phyloP scores from a whole-genome alignment of 73 alveolate genomes.

The Tetrahymena thermophila region DNA sequence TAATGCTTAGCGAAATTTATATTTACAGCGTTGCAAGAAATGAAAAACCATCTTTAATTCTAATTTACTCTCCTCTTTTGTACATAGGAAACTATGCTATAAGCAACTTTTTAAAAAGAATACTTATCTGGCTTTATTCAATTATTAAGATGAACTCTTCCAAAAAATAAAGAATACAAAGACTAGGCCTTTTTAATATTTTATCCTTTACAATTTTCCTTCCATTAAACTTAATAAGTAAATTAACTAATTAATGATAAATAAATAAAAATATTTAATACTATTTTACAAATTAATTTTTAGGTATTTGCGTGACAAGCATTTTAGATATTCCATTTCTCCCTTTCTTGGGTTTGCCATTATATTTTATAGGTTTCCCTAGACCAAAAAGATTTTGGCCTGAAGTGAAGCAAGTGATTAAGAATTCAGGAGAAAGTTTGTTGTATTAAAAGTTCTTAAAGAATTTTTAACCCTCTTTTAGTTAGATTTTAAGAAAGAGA shows the following conservation, averaged over 20 bases:
- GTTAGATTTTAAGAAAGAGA: neutral
- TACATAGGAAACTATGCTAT: neutral
- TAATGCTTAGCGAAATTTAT: neutral
- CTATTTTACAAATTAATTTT: neutral
- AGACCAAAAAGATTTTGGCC: constrained; percentile 19
- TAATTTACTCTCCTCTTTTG: neutral
- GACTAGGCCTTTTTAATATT: neutral
- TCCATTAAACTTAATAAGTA: neutral
- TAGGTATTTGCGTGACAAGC: neutral
- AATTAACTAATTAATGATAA: neutral
- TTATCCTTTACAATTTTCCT: neutral
- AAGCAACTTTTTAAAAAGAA: neutral
- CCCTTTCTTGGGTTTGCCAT: constrained; percentile 34
- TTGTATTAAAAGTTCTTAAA: neutral
- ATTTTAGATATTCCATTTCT: constrained; percentile 23
- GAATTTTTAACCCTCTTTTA: constrained; percentile 4
- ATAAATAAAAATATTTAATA: neutral
- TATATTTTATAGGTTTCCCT: constrained; percentile 6
- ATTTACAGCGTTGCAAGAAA: neutral
- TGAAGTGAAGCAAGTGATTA: neutral
- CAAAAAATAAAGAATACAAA: neutral
- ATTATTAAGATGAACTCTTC: neutral
- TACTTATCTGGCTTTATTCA: neutral
- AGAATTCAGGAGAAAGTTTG: constrained; percentile 5
- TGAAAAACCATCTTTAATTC: neutral